phyloP scores from a whole-genome alignment of 2,329 filamentous ascomycete genomes.

The Teratosphaeria pseudoeucalypti region DNA sequence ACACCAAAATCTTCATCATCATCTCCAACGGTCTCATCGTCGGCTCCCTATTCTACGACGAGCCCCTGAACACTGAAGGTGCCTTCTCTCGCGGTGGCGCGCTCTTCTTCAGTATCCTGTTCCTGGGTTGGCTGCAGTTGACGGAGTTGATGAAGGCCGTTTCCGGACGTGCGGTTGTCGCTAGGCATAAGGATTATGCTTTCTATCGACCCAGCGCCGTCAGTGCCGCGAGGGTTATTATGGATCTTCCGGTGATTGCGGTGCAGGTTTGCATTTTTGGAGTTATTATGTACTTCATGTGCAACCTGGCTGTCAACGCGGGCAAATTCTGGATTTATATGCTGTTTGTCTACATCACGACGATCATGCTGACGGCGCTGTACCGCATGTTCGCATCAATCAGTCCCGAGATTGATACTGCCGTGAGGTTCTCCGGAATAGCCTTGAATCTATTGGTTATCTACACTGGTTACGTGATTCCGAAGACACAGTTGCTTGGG shows the following conservation, averaged over 20 bases:
- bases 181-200: slow-evolving; percentile 56
- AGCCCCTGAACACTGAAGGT: slow-evolving; percentile 48
- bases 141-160: slow-evolving; percentile 71
- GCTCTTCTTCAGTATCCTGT: slow-evolving; percentile 57
- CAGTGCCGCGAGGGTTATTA: slow-evolving; percentile 49
- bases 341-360: slow-evolving; percentile 53
- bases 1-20: slow-evolving; percentile 72
- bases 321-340: slow-evolving; percentile 58
- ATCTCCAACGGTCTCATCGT: slow-evolving; percentile 65
- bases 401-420: slow-evolving; percentile 54
- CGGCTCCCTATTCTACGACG: slow-evolving; percentile 66
- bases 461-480: slow-evolving; percentile 59
- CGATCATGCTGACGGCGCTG: slow-evolving; percentile 51
- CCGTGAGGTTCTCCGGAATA: slow-evolving; percentile 54
- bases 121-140: slow-evolving; percentile 61
- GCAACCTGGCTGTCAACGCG: slow-evolving; percentile 45
- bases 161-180: slow-evolving; percentile 58
- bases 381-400: slow-evolving; percentile 58
- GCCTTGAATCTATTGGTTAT: slow-evolving; percentile 52
- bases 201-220: slow-evolving; percentile 62
- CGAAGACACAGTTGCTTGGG: slow-evolving; percentile 48
- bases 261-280: slow-evolving; percentile 50
- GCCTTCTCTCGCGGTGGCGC: slow-evolving; percentile 54
- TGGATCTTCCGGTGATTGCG: slow-evolving; percentile 52
- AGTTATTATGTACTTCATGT: slow-evolving; percentile 58